These are phyloP conservation scores for Apostasia ramifera DNA, from an alignment of 106 monocot genomes.

Conservation along the genomic window DNA sequence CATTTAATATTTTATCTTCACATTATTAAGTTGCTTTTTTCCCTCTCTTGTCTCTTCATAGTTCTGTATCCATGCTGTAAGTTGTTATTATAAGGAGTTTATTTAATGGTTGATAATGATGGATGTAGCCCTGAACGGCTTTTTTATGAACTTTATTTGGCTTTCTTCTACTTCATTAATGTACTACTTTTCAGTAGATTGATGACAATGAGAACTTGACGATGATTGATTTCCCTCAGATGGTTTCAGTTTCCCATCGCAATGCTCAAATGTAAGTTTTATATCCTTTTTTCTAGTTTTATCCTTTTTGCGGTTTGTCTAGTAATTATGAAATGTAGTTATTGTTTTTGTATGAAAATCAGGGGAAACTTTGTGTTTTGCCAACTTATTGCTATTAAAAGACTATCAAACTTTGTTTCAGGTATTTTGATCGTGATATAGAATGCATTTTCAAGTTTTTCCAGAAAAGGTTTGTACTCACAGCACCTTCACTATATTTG, in stretches of 20 bases:
- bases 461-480: conserved; percentile 59
- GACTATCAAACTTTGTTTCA: conserved; percentile 22
- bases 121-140: too few relatives aligned
- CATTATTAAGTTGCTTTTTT: too few relatives aligned
- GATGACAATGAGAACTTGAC: conserved; percentile 88
- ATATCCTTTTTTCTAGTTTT: neutral
- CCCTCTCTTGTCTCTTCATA: too few relatives aligned
- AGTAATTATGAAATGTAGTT: neutral
- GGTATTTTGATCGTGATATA: conserved; percentile 98
- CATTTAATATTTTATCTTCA: too few relatives aligned
- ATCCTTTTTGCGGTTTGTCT: neutral
- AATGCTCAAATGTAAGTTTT: conserved; percentile 85
- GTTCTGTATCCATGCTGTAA: too few relatives aligned
- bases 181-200: conserved; percentile 40
- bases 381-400: neutral
- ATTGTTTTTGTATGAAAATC: neutral
- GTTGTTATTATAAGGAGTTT: too few relatives aligned
- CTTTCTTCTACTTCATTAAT: too few relatives aligned
- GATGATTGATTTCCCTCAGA: conserved; percentile 99
- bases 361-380: neutral
- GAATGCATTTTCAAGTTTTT: conserved; percentile 96
- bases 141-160: too few relatives aligned
- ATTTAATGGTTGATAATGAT: too few relatives aligned
- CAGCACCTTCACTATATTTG: too few relatives aligned
- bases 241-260: conserved; percentile 97